Conservation (phyloP, 257 asterid species). For the Lantana camara region DNA sequence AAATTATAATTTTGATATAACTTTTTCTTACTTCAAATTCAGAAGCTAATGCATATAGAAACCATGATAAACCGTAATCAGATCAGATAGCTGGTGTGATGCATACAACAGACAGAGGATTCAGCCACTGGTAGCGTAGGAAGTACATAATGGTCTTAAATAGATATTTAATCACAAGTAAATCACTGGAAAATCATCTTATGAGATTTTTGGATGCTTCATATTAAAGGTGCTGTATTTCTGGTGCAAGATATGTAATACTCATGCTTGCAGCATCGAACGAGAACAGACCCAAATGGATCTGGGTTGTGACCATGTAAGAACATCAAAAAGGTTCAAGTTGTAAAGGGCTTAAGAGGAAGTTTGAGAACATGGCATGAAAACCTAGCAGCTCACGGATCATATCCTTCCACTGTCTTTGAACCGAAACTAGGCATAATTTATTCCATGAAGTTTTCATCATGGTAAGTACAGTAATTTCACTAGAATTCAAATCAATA, state of each 20-base stretch:
- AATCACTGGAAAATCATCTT: background rate
- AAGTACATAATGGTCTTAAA: background rate
- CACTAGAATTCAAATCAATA: background rate
- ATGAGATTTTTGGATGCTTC: background rate
- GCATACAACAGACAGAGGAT: background rate
- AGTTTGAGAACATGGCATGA: background rate
- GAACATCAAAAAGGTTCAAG: background rate
- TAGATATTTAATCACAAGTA: background rate
- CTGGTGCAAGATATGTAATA: background rate
- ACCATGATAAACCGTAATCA: background rate
- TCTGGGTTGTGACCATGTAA: background rate
- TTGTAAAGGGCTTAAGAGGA: background rate
- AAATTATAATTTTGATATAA: background rate
- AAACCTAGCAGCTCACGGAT: background rate
- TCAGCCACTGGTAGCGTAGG: background rate
- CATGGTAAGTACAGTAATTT: background rate
- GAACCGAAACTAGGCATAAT: too few relatives aligned
- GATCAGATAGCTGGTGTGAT: background rate
- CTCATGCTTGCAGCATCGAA: background rate
- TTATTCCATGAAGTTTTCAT: background rate
- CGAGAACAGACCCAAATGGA: background rate
- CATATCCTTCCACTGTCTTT: background rate
- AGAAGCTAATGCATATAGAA: background rate
- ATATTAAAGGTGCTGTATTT: background rate
- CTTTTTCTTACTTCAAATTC: background rate